Evolutionary conservation across 1,139 yeast genomes (phyloP), one percentile per base, ranked within the genome.

Genomic region (Pichia sp.): DNA sequence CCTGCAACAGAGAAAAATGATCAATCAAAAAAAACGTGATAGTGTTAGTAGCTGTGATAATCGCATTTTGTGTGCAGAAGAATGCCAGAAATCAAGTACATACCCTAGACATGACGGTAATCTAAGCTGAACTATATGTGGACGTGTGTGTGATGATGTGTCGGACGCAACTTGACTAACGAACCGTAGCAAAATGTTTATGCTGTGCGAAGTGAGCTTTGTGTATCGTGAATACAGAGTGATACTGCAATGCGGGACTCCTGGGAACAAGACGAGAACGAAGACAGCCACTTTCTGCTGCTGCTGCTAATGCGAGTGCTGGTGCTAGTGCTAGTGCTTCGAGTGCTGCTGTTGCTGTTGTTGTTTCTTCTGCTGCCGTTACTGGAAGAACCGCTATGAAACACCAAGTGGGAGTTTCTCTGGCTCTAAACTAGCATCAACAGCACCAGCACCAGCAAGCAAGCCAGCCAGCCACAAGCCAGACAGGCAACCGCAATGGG

Each of bases 1-100:
- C 63, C 60, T 55, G 45, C 29, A 48, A 30, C 31, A 45, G 6
- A 32, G 26, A 31, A 49, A 34, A 16, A 13, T 16, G 30, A 40
- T 3, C 43, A n/a, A 31, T 13, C 11, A 13, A 13, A 45, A 32
- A 32, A 34, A 26, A 29, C n/a, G 19, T 29, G 29, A 10, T 40
- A 34, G 8, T 42, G 54, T 47, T 47, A 47, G 47, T 42, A 42
- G 41, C 41, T 13, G 8, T 38, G n/a, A 13, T 38, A n/a, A 7
- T 3, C 15, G 16, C 8, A 38, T 4, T 38, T 38, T 38, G 41
- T 7, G 15, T 15, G 30, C 15, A 13, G 19, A 19, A 29, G 19
- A 45, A 8, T n/a, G 19, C 29, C 7, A 36, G 26, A 13, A 26
- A 3, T 15, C n/a, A 3, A n/a, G 15, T 30, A 31, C 40, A 15